Percentiles rank a stretch among this genome's conserved stretches.
Conservation (phyloP, 352 stramenopile species). For the Globisporangium spinosum region DNA sequence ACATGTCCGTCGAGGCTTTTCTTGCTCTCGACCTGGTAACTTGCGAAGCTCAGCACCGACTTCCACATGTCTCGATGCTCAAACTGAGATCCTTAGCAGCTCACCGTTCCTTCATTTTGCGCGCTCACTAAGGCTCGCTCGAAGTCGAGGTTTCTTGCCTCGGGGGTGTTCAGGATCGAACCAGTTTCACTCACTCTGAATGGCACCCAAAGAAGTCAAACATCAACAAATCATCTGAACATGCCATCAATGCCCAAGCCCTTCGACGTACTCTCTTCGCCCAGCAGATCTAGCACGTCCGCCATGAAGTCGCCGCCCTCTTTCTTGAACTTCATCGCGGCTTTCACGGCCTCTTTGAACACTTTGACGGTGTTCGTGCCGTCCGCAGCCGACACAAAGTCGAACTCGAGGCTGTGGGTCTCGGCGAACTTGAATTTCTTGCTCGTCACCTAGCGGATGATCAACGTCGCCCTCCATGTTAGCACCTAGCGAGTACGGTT, state of each 20-base stretch:
- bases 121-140: not conserved
- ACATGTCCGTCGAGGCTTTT: not conserved
- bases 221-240: not conserved
- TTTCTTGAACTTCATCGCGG: conserved; percentile 85
- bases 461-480: not conserved
- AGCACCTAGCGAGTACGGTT: not conserved
- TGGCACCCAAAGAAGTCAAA: not conserved
- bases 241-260: not conserved
- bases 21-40: not conserved
- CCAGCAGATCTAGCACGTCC: conserved; percentile 89
- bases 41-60: not conserved
- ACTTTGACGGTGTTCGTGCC: conserved; percentile 96
- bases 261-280: conserved; percentile 40
- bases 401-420: conserved; percentile 92
- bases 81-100: not conserved
- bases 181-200: not conserved
- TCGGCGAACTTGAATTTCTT: conserved; percentile 96
- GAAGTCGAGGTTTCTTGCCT: not conserved
- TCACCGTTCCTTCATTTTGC: not conserved
- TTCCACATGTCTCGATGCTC: not conserved
- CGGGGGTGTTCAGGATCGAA: not conserved
- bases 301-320: conserved; percentile 92
- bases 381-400: conserved; percentile 93
- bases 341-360: conserved; percentile 88
- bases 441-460: conserved; percentile 78